Base-by-base conservation (phyloP, 2,329 filamentous ascomycete species). In the Aspergillus sp. region DNA sequence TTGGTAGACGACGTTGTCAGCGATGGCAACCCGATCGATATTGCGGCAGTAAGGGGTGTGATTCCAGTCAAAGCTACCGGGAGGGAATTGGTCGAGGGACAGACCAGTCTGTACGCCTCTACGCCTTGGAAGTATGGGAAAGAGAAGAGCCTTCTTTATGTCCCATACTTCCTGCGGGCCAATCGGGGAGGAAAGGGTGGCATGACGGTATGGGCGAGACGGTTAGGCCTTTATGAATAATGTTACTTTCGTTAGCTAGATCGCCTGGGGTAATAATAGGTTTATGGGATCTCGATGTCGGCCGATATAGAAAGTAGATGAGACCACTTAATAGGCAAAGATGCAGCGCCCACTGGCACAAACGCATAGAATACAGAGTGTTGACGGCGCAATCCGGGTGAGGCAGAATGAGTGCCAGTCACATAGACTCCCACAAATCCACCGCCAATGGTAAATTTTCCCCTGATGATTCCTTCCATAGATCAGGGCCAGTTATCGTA, bases 121-220 rank as follows among this genome's bases (percentile, higher is more conserved):
- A 3, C 41, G 6, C 55, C 47, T 8, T 56, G 55, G 55, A 41
- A 52, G 12, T 52, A 56, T 33, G 55, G 59, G 1, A 31, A 64
- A 49, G 60, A 39, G 6, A 64, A 64, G 35, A 72, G 78, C 3
- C 67, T 86, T 43, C 67, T 74, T 2, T 84, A 84, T 66, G 71
- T 85, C 45, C 83, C 83, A 19, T 86, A 84, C 62, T 83, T 81
- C 64, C 76, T 83, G 56, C 72, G 82, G 15, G 81, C 81, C 15
- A 86, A 85, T 60, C 70, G 83, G 35, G 80, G 80, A 3, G 83
- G 82, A 0, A 79, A 71, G 45, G 83, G 83, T 1, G 78, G 82
- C 49, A 83, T 83, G 80, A 76, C 81, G 54, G 82, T 84, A 6
- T 56, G 55, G 55, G 55, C 55, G 14, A 45, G n/a, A 15, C 47